Conservation (phyloP, 1,284 basidiomycete genomes). For the Ceratobasidium sp. region DNA sequence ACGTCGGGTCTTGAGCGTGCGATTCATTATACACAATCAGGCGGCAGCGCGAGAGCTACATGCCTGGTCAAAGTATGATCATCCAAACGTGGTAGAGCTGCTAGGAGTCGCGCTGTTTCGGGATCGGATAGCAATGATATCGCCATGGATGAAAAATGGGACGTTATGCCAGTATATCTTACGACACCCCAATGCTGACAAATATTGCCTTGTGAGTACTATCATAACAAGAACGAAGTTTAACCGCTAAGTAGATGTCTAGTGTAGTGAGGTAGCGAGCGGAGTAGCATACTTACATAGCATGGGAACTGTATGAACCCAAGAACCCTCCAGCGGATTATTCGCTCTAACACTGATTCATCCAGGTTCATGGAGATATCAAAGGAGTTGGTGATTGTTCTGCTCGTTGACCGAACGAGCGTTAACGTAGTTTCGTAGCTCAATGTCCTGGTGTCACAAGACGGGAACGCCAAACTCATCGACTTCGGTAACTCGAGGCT, state of each 20-base stretch:
- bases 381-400: neutral
- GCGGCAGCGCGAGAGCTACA: neutral
- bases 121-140: conserved; percentile 14
- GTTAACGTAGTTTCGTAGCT: neutral
- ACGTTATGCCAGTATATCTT: neutral
- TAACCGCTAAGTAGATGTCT: neutral
- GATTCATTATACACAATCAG: neutral
- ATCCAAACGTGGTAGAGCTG: neutral
- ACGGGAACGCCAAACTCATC: neutral
- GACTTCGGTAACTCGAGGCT: neutral
- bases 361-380: neutral
- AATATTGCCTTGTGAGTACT: neutral
- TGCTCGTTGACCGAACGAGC: neutral
- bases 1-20: neutral
- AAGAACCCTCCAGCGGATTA: neutral
- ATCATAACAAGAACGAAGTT: neutral
- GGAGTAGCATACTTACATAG: conserved; percentile 19
- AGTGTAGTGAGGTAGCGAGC: conserved; percentile 3
- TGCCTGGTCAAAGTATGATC: conserved; percentile 12
- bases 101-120: neutral
- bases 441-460: neutral
- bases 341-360: neutral
- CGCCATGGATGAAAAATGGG: conserved; percentile 20
- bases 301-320: neutral
- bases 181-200: neutral